Percentiles rank a stretch among this genome's conserved stretches.
These are phyloP conservation scores for Sugiyamaella novakii DNA, from an alignment of 1,139 yeast genomes.

Conservation along the genomic window DNA sequence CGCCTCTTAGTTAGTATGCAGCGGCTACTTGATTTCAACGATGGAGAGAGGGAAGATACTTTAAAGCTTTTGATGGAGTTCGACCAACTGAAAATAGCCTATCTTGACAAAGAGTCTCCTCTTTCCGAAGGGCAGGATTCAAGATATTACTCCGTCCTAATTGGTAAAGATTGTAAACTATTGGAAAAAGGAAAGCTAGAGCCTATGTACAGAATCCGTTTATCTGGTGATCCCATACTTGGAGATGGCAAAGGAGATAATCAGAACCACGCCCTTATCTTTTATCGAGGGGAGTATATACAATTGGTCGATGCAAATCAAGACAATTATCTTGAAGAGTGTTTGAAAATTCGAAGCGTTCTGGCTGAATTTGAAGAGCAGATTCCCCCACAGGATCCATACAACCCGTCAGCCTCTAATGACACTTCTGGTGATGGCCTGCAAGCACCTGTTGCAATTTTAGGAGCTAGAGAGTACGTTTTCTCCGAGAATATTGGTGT, in stretches of 20 bases:
- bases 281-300: conserved; percentile 81
- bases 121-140: conserved; percentile 35
- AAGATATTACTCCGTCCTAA: conserved; percentile 60
- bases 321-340: conserved; percentile 84
- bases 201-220: conserved; percentile 56
- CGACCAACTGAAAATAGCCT: conserved; percentile 64
- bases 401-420: conserved; percentile 1
- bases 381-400: conserved; percentile 35
- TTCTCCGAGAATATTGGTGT: conserved; percentile 86
- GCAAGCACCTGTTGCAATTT: conserved; percentile 68
- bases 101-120: conserved; percentile 54
- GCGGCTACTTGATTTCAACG: conserved; percentile 53
- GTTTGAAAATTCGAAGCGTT: conserved; percentile 75
- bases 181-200: conserved; percentile 48
- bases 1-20: conserved; percentile 73
- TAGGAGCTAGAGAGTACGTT: conserved; percentile 87
- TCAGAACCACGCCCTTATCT: conserved; percentile 76
- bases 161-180: conserved; percentile 54
- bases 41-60: conserved; percentile 57
- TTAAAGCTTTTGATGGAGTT: conserved; percentile 60
- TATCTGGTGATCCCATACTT: conserved; percentile 83
- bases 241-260: conserved; percentile 93
- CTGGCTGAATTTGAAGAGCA: conserved; percentile 78
- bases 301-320: conserved; percentile 89
- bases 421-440: conserved; percentile 20